Evolutionary conservation across 768 basidiomycete species (phyloP).

Genomic region (Suillus tomentosus): DNA sequence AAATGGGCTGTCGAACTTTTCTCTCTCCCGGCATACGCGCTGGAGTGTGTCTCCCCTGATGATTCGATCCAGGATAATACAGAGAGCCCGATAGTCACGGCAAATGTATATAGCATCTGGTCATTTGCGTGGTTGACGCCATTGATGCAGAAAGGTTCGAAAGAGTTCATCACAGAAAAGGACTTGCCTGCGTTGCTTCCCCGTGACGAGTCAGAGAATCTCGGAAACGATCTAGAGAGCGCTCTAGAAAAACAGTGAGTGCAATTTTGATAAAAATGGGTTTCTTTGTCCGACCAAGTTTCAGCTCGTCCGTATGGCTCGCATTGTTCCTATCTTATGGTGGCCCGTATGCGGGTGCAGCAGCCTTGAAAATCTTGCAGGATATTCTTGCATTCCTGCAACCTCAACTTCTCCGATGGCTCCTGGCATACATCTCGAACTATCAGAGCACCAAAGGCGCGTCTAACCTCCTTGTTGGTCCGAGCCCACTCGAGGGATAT

Average conservation of each 20-base stretch:
- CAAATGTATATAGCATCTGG: slow-evolving; percentile 82
- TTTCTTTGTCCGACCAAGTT: background rate
- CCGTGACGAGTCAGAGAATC: slow-evolving; percentile 66
- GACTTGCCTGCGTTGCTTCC: slow-evolving; percentile 79
- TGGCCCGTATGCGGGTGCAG: slow-evolving; percentile 65
- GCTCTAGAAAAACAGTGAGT: slow-evolving; percentile 68
- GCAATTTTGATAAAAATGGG: background rate
- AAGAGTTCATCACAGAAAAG: slow-evolving; percentile 73
- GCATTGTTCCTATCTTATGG: slow-evolving; percentile 83
- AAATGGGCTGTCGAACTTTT: slow-evolving; percentile 46
- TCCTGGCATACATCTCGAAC: slow-evolving; percentile 78
- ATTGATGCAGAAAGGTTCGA: slow-evolving; percentile 69
- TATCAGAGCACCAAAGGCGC: slow-evolving; percentile 59
- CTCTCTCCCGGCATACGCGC: slow-evolving; percentile 53
- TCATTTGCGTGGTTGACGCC: slow-evolving; percentile 88
- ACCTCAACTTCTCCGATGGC: slow-evolving; percentile 79
- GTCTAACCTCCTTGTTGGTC: slow-evolving; percentile 25
- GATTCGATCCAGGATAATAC: slow-evolving; percentile 40
- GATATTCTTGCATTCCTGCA: slow-evolving; percentile 84
- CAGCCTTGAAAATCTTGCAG: slow-evolving; percentile 70
- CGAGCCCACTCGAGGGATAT: slow-evolving; percentile 66
- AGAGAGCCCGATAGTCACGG: slow-evolving; percentile 73
- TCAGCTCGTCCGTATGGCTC: slow-evolving; percentile 66
- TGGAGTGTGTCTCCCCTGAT: slow-evolving; percentile 76
- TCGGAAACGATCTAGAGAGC: slow-evolving; percentile 60